These are phyloP conservation scores for Solanum tarapatanum DNA, from an alignment of 257 asterid species.

Conservation along the genomic window DNA sequence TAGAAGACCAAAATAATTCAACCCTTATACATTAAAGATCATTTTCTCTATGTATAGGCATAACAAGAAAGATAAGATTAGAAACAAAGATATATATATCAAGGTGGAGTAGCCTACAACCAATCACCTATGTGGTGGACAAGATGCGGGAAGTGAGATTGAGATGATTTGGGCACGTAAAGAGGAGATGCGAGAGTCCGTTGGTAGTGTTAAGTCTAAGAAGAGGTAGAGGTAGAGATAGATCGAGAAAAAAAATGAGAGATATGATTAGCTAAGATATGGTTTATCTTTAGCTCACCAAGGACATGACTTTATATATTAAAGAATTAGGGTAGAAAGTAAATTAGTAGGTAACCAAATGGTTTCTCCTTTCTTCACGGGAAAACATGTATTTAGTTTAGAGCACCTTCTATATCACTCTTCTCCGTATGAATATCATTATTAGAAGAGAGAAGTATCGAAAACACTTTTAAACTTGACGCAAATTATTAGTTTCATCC, in stretches of 20 bases:
- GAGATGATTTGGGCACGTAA: accelerated
- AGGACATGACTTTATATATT: background rate
- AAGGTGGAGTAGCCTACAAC: background rate
- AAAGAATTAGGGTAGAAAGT: background rate
- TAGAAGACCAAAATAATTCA: too few relatives aligned
- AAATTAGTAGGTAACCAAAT: background rate
- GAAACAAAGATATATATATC: background rate
- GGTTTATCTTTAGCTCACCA: background rate
- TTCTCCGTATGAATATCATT: background rate
- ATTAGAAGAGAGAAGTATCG: background rate
- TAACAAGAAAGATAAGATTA: background rate
- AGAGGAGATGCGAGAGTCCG: background rate
- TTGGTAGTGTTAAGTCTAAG: background rate
- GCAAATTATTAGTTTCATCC: background rate
- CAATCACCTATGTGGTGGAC: background rate
- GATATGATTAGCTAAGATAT: background rate
- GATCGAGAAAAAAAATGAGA: background rate
- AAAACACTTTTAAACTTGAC: background rate
- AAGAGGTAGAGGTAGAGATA: background rate
- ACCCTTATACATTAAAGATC: too few relatives aligned
- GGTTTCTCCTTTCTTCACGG: background rate
- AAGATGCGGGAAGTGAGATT: background rate
- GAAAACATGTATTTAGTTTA: background rate
- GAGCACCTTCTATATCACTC: background rate
- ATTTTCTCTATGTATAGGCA: too few relatives aligned